These are phyloP conservation scores for Mycosarcoma mackinlayi DNA, from an alignment of 1,284 basidiomycete species.

Conservation along the genomic window DNA sequence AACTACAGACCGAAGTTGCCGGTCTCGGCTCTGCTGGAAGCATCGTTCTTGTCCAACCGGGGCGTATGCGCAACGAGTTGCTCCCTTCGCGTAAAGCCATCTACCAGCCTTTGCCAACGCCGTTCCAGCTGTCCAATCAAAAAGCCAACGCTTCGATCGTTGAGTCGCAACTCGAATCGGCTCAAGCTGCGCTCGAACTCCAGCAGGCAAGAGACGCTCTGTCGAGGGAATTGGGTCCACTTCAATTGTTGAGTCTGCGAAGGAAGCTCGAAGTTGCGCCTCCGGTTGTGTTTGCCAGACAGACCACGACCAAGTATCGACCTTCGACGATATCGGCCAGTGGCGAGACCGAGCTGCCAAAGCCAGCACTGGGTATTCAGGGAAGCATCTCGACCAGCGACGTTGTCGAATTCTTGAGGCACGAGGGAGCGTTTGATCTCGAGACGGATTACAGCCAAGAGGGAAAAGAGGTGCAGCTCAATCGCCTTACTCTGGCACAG, in stretches of 20 bases:
- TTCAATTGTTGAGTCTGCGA: slow-evolving; percentile 42
- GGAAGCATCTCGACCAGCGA: slow-evolving; percentile 36
- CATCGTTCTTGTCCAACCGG: slow-evolving; percentile 42
- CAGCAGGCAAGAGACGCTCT: slow-evolving; percentile 34
- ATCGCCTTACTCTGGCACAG: slow-evolving; percentile 33
- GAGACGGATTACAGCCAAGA: slow-evolving; percentile 36
- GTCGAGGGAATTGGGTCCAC: slow-evolving; percentile 29
- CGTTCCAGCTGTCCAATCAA: slow-evolving; percentile 22
- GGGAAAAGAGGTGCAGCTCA: slow-evolving; percentile 26
- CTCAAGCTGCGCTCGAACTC: slow-evolving; percentile 14
- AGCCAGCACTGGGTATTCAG: slow-evolving; percentile 40
- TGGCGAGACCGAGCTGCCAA: slow-evolving; percentile 20
- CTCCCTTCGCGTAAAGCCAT: slow-evolving; percentile 30
- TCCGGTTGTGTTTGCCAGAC: slow-evolving; percentile 26
- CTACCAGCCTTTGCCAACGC: slow-evolving; percentile 42
- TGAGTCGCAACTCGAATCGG: slow-evolving; percentile 28
- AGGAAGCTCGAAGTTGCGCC: slow-evolving; percentile 38
- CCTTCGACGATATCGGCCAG: not conserved
- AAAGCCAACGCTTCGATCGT: slow-evolving; percentile 20
- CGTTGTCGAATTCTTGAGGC: slow-evolving; percentile 28
- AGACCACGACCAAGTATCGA: slow-evolving; percentile 31
- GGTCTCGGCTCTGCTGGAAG: slow-evolving; percentile 35
- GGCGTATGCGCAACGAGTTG: slow-evolving; percentile 49
- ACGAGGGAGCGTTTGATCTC: slow-evolving; percentile 37
- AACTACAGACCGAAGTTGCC: slow-evolving; percentile 21